These are phyloP conservation scores for Leccinum boreale DNA, from an alignment of 768 basidiomycete genomes.

Conservation along the genomic window DNA sequence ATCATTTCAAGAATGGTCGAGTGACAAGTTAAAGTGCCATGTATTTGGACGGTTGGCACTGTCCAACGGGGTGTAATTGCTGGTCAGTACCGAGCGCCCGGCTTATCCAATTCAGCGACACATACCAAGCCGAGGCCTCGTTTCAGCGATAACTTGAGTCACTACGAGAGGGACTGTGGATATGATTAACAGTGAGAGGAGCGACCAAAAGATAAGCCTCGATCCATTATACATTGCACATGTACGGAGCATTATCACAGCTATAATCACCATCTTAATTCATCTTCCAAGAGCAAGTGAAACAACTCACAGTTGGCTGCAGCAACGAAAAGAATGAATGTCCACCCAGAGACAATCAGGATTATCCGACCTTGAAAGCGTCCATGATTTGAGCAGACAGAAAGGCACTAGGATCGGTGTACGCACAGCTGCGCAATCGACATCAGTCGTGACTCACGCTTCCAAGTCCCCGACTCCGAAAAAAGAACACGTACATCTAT, in stretches of 20 bases:
- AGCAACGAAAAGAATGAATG: not conserved
- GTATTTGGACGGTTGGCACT: not conserved
- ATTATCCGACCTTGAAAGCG: not conserved
- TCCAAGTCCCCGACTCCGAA: too few species aligned
- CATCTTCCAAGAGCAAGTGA: too few species aligned
- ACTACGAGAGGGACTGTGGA: too few species aligned
- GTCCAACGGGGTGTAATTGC: not conserved
- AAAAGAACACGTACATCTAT: slow-evolving; percentile 3
- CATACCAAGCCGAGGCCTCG: not conserved
- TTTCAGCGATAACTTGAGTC: too few species aligned
- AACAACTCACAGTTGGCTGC: slow-evolving; percentile 6
- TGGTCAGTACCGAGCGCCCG: too few species aligned
- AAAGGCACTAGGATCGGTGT: not conserved
- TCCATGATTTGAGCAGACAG: not conserved
- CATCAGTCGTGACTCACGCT: not conserved
- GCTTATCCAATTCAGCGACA: not conserved
- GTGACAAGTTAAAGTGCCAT: not conserved
- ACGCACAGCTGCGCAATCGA: not conserved
- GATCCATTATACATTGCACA: not conserved
- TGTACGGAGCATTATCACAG: not conserved
- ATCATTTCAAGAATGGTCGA: not conserved
- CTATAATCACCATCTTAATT: not conserved
- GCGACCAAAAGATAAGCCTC: not conserved
- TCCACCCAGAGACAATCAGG: not conserved
- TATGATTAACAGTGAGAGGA: too few species aligned